phyloP scores from a whole-genome alignment of 306 rosid species.

The Cicer cuneatum region DNA sequence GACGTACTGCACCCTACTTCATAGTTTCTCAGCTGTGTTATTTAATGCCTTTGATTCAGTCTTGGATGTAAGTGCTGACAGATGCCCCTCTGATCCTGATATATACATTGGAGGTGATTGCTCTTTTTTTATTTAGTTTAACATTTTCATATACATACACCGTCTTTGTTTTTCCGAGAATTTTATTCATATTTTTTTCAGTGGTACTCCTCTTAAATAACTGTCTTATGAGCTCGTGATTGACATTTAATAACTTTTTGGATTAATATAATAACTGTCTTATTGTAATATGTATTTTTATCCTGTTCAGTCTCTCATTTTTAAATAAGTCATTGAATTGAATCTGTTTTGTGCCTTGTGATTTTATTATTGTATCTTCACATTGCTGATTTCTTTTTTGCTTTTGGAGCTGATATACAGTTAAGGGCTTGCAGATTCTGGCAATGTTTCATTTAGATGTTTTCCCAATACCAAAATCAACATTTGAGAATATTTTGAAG shows the following conservation, averaged over 20 bases:
- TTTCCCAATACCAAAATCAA: constrained; percentile 61
- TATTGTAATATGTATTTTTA: background rate
- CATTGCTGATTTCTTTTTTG: constrained; percentile 37
- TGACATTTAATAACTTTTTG: too few relatives aligned
- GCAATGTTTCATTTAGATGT: constrained; percentile 71
- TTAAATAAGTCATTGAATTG: background rate
- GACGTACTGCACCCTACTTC: constrained; percentile 59
- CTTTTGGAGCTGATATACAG: constrained; percentile 58
- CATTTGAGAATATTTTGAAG: constrained; percentile 67
- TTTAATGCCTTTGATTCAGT: constrained; percentile 64
- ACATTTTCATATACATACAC: constrained; percentile 38
- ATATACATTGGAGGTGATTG: constrained; percentile 72
- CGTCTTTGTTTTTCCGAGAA: constrained; percentile 4
- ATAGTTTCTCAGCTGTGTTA: constrained; percentile 56
- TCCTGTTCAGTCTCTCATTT: constrained; percentile 1
- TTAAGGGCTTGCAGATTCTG: constrained; percentile 79
- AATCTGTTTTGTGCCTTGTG: constrained; percentile 19
- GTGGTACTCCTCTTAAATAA: constrained; percentile 2
- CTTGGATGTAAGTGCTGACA: constrained; percentile 50
- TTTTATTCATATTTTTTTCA: constrained; percentile 28
- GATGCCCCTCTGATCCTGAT: constrained; percentile 56
- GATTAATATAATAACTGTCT: too few relatives aligned
- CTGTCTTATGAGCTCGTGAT: background rate
- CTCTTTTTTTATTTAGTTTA: constrained; percentile 43
- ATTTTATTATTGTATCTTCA: constrained; percentile 33